A percentile compares a stretch with the other conserved stretches of the same genome.
These are phyloP conservation scores for Candida silvicultrix DNA, from an alignment of 805 yeast genomes.

Conservation along the genomic window DNA sequence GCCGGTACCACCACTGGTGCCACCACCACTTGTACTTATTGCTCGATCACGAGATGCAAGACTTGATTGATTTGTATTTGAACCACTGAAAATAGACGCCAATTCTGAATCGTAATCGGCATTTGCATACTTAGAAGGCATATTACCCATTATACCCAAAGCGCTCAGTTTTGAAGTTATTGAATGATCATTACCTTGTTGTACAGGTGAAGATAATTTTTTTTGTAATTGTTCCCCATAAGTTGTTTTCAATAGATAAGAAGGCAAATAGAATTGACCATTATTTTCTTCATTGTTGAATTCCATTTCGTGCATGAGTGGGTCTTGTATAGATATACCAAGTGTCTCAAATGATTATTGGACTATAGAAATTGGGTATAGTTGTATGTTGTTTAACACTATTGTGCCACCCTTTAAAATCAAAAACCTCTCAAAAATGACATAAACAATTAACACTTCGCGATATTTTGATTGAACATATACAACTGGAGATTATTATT, in stretches of 20 bases:
- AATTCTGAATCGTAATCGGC: conserved; percentile 8
- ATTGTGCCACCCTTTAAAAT: neutral
- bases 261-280: conserved; percentile 4
- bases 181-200: conserved; percentile 2
- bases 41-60: neutral
- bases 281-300: neutral
- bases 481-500: too few relatives aligned
- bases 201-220: conserved; percentile 2
- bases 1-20: neutral
- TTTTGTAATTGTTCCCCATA: conserved; percentile 13
- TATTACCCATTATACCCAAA: conserved; percentile 13
- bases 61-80: neutral
- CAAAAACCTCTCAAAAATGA: neutral
- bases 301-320: neutral
- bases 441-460: neutral
- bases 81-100: conserved; percentile 4
- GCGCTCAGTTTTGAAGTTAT: conserved; percentile 7
- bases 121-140: conserved; percentile 11
- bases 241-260: conserved; percentile 13
- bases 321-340: too few relatives aligned
- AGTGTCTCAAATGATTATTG: too few relatives aligned
- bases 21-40: neutral
- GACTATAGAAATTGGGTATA: too few relatives aligned
- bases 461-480: too few relatives aligned
- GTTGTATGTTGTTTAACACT: too few relatives aligned